Evolutionary conservation across 805 yeast genomes (phyloP).

Genomic region (Cephaloascus fragrans): DNA sequence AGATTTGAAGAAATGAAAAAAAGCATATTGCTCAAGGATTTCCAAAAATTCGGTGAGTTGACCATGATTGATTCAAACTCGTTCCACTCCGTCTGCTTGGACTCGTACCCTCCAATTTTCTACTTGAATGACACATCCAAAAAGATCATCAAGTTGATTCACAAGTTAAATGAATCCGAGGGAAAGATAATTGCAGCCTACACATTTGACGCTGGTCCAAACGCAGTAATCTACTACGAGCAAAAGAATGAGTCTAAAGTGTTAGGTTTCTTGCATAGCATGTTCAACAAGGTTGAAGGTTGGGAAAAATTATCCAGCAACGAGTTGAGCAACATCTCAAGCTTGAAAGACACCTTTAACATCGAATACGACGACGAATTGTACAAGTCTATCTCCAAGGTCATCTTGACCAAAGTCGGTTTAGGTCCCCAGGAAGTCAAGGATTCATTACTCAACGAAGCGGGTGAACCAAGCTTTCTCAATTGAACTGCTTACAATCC

Average conservation of each 20-base stretch:
- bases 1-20: constrained; percentile 77
- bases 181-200: constrained; percentile 82
- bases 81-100: constrained; percentile 96
- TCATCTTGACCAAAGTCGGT: constrained; percentile 82
- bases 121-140: constrained; percentile 88
- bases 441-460: constrained; percentile 43
- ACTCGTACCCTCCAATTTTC: constrained; percentile 91
- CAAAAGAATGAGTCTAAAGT: constrained; percentile 64
- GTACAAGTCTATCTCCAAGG: constrained; percentile 65
- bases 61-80: constrained; percentile 97
- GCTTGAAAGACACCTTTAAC: constrained; percentile 12
- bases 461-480: constrained; percentile 51
- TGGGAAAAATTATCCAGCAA: constrained; percentile 40
- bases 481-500: no score
- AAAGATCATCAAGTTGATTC: constrained; percentile 68
- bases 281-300: constrained; percentile 53
- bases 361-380: constrained; percentile 40
- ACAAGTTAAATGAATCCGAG: constrained; percentile 59
- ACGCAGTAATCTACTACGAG: constrained; percentile 89
- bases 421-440: constrained; percentile 67
- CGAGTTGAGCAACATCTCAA: constrained; percentile 4
- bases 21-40: constrained; percentile 67
- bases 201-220: constrained; percentile 99
- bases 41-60: constrained; percentile 71
- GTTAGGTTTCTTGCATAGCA: constrained; percentile 56